These are phyloP conservation scores for Chalara sp. DNA, from an alignment of 2,329 filamentous ascomycete genomes.

Conservation along the genomic window DNA sequence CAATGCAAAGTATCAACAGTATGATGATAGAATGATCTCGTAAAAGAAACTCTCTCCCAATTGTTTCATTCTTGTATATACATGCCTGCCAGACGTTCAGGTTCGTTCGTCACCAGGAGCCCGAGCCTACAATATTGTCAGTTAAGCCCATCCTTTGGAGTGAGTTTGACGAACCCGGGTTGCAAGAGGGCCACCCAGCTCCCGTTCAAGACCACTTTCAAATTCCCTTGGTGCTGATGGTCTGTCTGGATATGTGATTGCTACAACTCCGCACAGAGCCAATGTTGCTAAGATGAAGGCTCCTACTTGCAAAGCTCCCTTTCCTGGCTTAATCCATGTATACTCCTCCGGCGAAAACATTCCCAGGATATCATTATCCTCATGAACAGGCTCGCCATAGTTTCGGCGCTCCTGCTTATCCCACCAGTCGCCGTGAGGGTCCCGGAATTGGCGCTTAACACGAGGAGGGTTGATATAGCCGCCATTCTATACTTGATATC, in stretches of 20 bases:
- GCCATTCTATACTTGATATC: constrained; percentile 55
- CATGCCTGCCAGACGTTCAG: not conserved
- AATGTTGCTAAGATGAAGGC: constrained; percentile 59
- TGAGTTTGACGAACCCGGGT: constrained; percentile 48
- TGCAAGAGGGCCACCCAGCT: constrained; percentile 65
- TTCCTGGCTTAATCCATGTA: constrained; percentile 69
- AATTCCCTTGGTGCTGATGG: constrained; percentile 64
- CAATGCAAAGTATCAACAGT: no score
- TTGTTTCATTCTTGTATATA: no score
- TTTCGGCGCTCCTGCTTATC: constrained; percentile 96
- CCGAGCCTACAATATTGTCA: constrained; percentile 38
- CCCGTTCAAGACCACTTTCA: constrained; percentile 64
- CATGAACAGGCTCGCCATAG: constrained; percentile 92
- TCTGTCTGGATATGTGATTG: constrained; percentile 65
- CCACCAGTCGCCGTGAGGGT: constrained; percentile 93
- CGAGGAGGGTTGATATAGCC: constrained; percentile 73
- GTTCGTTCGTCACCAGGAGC: constrained; percentile 41
- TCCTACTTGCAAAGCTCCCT: constrained; percentile 61
- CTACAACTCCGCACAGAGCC: constrained; percentile 60
- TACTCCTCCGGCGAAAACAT: constrained; percentile 88
- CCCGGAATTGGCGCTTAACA: constrained; percentile 85
- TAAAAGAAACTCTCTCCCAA: no score
- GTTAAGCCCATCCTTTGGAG: not conserved
- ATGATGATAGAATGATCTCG: no score
- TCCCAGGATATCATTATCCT: constrained; percentile 89